Percentiles rank a stretch among this genome's conserved stretches.
Evolutionary conservation across 2,329 filamentous ascomycete species (phyloP).

Genomic region (Xylariomycetidae sp.): DNA sequence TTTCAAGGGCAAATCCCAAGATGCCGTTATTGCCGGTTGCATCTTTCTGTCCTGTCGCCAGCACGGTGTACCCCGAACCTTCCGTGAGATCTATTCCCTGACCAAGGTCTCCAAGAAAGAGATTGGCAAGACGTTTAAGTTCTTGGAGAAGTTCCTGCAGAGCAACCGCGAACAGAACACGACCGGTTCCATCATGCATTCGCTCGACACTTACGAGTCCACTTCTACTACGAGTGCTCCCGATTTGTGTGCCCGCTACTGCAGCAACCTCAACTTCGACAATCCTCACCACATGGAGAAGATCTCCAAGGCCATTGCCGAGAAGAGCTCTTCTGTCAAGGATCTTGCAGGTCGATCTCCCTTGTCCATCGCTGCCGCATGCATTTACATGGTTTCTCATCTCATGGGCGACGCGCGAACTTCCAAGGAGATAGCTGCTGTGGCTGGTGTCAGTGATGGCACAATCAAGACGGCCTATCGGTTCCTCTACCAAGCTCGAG

Average conservation of each 20-base stretch:
- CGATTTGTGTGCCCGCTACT: slow-evolving; percentile 85
- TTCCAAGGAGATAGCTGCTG: slow-evolving; percentile 80
- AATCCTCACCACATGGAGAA: slow-evolving; percentile 70
- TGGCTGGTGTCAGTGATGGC: slow-evolving; percentile 89
- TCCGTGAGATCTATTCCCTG: slow-evolving; percentile 88
- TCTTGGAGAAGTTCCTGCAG: slow-evolving; percentile 81
- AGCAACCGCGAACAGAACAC: slow-evolving; percentile 63
- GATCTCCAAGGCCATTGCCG: slow-evolving; percentile 73
- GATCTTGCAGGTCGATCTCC: slow-evolving; percentile 89
- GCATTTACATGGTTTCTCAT: slow-evolving; percentile 93
- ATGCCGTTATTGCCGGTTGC: slow-evolving; percentile 90
- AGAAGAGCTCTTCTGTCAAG: slow-evolving; percentile 70
- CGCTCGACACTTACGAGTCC: slow-evolving; percentile 65
- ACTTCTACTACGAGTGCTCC: slow-evolving; percentile 75
- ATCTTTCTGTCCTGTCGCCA: slow-evolving; percentile 98
- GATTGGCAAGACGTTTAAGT: slow-evolving; percentile 92
- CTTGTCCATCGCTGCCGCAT: slow-evolving; percentile 87
- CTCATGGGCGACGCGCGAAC: slow-evolving; percentile 74
- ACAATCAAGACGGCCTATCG: slow-evolving; percentile 97
- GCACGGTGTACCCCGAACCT: slow-evolving; percentile 79
- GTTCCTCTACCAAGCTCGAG: slow-evolving; percentile 69
- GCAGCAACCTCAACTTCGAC: slow-evolving; percentile 72
- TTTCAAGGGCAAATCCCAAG: slow-evolving; percentile 92
- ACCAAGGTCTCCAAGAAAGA: slow-evolving; percentile 97
- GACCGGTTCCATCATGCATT: slow-evolving; percentile 45